Evolutionary conservation across 345 rosid species (phyloP), one percentile per base, ranked within the genome.

Genomic region (Kernera saxatilis): DNA sequence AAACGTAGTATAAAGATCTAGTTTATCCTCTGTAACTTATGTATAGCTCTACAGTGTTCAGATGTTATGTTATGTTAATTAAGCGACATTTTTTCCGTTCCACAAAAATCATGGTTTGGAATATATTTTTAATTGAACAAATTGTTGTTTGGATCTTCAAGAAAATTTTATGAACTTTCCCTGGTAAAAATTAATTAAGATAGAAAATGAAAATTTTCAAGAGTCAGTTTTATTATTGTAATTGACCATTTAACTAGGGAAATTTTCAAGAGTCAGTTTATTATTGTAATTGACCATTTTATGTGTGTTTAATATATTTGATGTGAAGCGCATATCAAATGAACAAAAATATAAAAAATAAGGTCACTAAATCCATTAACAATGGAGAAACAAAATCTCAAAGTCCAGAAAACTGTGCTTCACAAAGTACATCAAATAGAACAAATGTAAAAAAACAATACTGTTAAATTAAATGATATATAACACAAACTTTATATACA

Each of bases 391-490:
- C 48, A 63, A 75, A 68, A 60, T 46, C 60, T 18, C 13, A 26
- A 51, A 70, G 44, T 43, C 61, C 75, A 70, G 51, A 70, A 69
- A 70, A 48, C 56, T 54, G 44, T 55, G 71, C 19, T 69, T 70
- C 61, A 70, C 58, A 70, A 60, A 63, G 53, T 54, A 54, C 60
- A 76, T 54, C 45, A 55, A 32, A 43, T 43, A 7, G 26, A 35
- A 53, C 8, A 72, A 61, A 8, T 9, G 11, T 5, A 14, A 49
- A 60, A 27, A 39, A 54, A 51, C 45, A 70, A 63, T 30, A 64
- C 59, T 50, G 41, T 64, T 49, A 76, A 70, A 63, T 54, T 53
- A 76, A 69, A 76, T 56, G 67, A 76, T 58, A 70, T 76, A 56
- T 40, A 64, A 44, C 75, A 76, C 75, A 76, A 56, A 63, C 67